Evolutionary conservation across 768 basidiomycete species (phyloP).

Genomic region (Mycena floridula): DNA sequence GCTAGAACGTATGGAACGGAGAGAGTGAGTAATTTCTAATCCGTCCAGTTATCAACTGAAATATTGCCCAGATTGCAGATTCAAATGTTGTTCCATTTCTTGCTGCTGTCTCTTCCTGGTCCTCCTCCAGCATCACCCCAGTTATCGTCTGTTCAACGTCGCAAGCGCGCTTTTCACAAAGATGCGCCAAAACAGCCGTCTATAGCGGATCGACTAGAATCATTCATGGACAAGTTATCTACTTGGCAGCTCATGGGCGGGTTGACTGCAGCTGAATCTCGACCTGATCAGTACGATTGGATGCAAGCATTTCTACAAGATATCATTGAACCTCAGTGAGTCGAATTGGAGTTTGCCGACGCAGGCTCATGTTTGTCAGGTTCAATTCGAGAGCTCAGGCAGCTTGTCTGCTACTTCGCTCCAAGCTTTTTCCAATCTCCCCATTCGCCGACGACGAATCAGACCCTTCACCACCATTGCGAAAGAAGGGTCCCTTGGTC

Average conservation of each 20-base stretch:
- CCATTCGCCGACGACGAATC: constrained; percentile 46
- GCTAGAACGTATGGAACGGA: constrained; percentile 61
- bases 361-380: constrained; percentile 24
- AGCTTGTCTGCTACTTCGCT: constrained; percentile 49
- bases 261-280: constrained; percentile 19
- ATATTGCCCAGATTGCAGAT: constrained; percentile 51
- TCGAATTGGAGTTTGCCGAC: constrained; percentile 1
- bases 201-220: constrained; percentile 53
- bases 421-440: constrained; percentile 63
- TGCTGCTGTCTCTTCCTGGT: constrained; percentile 58
- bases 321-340: constrained; percentile 59
- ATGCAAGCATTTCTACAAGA: constrained; percentile 67
- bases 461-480: not conserved
- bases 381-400: constrained; percentile 50
- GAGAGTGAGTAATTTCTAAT: constrained; percentile 41
- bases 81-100: constrained; percentile 65
- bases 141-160: constrained; percentile 14
- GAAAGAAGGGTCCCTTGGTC: no score
- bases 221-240: constrained; percentile 74
- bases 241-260: constrained; percentile 64
- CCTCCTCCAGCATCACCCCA: constrained; percentile 19
- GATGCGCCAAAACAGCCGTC: constrained; percentile 12
- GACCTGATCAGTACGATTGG: constrained; percentile 52
- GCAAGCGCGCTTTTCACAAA: constrained; percentile 13
- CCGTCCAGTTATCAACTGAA: not conserved